phyloP scores from a whole-genome alignment of 176 grass and related monocot genomes.

The Stipa capillata region DNA sequence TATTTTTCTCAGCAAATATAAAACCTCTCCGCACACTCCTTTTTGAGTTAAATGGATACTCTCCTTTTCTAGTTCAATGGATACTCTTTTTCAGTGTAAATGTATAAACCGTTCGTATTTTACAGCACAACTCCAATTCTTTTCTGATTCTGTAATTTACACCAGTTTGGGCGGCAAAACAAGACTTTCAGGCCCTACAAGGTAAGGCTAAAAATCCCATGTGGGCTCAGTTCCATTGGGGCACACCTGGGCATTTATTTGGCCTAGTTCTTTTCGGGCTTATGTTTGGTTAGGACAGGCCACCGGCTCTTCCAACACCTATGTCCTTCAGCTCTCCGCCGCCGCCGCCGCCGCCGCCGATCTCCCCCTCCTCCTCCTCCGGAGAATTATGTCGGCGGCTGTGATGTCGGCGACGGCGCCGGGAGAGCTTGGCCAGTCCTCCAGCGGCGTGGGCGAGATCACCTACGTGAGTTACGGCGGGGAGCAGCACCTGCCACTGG shows the following conservation, averaged over 20 bases:
- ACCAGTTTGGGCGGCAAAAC: no score
- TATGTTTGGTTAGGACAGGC: neutral
- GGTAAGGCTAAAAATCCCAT: no score
- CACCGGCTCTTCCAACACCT: neutral
- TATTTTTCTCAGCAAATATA: no score
- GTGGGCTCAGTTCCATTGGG: neutral
- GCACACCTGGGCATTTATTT: neutral
- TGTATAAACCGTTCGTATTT: no score
- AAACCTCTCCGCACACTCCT: no score
- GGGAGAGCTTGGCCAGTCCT: neutral
- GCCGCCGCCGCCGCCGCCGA: neutral
- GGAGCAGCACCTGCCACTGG: slow-evolving; percentile 84
- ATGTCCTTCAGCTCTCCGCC: neutral
- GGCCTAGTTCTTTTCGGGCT: neutral
- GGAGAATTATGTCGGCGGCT: neutral
- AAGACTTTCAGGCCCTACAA: no score
- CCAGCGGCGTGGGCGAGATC: slow-evolving; percentile 21
- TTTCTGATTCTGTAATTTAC: no score
- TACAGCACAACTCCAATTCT: no score
- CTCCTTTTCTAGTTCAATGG: no score
- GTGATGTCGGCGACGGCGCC: slow-evolving; percentile 17
- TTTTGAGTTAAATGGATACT: no score
- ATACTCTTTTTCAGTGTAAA: no score
- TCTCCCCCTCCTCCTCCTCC: neutral
- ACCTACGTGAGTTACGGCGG: slow-evolving; percentile 84